Conservation (phyloP, 2,329 filamentous ascomycete species). For the Pseudohalonectria lignicola region DNA sequence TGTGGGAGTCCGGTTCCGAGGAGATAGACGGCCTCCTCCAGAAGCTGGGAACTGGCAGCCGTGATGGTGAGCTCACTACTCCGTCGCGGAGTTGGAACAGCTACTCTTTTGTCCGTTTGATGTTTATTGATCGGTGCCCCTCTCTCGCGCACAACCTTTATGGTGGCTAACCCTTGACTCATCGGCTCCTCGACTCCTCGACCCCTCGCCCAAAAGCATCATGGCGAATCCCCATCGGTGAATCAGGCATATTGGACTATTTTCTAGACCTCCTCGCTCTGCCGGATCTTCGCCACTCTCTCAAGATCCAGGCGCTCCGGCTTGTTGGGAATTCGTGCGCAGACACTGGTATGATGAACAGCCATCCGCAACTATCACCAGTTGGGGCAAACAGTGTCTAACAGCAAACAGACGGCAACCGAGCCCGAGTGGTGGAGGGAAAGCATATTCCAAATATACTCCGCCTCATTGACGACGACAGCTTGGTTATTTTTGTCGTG, state of each 20-base stretch:
- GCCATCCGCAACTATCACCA: neutral
- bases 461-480: constrained; percentile 32
- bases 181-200: too few species aligned
- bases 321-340: constrained; percentile 53
- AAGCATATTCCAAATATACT: constrained; percentile 36
- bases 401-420: constrained; percentile 39
- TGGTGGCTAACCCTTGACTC: too few species aligned
- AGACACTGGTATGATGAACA: constrained; percentile 34
- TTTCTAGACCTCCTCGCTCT: constrained; percentile 35
- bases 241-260: constrained; percentile 46
- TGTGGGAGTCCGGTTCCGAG: constrained; percentile 26
- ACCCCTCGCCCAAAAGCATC: constrained; percentile 24
- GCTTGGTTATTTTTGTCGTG: constrained; percentile 38
- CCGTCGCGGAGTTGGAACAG: neutral
- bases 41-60: constrained; percentile 42
- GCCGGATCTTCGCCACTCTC: constrained; percentile 23
- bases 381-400: neutral
- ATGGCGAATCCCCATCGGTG: constrained; percentile 46
- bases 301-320: constrained; percentile 45
- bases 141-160: too few species aligned
- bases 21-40: constrained; percentile 36
- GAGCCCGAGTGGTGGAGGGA: constrained; percentile 39
- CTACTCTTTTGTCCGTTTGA: too few species aligned
- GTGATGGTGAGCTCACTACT: constrained; percentile 34
- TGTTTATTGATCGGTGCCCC: too few species aligned